Evolutionary conservation across 2,329 filamentous ascomycete species (phyloP), one percentile per base, ranked within the genome.

Genomic region (Sarocladium strictum): DNA sequence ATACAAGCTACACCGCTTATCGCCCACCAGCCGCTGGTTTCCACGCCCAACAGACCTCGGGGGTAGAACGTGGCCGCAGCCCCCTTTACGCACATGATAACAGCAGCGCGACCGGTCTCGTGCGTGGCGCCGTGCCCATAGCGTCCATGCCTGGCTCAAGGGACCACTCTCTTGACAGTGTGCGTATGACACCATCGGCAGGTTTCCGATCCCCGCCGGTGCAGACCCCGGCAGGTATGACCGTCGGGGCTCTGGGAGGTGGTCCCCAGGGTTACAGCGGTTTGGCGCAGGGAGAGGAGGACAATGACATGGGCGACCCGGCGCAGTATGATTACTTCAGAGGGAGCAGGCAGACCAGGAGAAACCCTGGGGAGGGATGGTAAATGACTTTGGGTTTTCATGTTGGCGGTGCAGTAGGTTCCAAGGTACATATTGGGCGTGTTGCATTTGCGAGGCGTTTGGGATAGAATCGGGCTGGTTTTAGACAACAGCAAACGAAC

Each of bases 181-280:
- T 61, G 15, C 62, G 61, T 3, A 58, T 61, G 61, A 65, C 62
- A 11, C 62, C 63, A 9, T 40, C 3, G 55, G 51, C 33, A 27
- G 54, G 17, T 27, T 55, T 21, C 26, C 40, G 41, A 3, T 58
- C 59, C 14, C 61, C 61, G 14, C 57, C 58, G 9, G 53, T 57
- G 56, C 15, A 58, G 54, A 23, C 56, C 27, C 37, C 63, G 59
- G 27, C 74, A 2, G 73, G 75, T 2, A 72, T 76, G 1, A 75
- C 75, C 11, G 61, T 68, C 3, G 78, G 79, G 11, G 78, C 80
- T 57, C 65, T 83, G 17, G 81, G 80, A 17, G 80, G 80, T 53
- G 81, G 81, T 2, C 79, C 80, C 1, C 70, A 74, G 52, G 82
- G 83, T 0, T 86, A 86, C 63, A 83, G 80, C 14, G 76, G 77